Percentiles rank a stretch among this genome's conserved stretches.
Conservation (phyloP, 2,329 filamentous ascomycete species). For the Trichoderma aggressivum region DNA sequence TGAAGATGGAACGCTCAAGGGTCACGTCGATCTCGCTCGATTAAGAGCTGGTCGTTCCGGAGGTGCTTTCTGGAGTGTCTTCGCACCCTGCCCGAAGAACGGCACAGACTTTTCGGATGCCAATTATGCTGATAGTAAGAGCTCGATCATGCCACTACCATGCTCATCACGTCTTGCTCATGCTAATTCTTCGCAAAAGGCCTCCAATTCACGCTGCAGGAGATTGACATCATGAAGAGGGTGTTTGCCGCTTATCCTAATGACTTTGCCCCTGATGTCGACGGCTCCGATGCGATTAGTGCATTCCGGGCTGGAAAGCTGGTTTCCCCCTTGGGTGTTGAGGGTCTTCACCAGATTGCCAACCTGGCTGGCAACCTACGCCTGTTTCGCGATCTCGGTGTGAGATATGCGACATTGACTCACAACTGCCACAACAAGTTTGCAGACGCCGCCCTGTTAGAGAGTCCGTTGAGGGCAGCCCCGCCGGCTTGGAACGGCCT, state of each 20-base stretch:
- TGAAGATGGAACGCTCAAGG: slow-evolving; percentile 61
- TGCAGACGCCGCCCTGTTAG: slow-evolving; percentile 74
- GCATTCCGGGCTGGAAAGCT: slow-evolving; percentile 61
- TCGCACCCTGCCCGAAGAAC: slow-evolving; percentile 69
- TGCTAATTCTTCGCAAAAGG: slow-evolving; percentile 33
- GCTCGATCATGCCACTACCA: neutral
- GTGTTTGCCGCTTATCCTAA: slow-evolving; percentile 62
- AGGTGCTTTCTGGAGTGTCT: slow-evolving; percentile 94
- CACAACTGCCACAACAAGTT: slow-evolving; percentile 93
- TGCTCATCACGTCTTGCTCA: neutral
- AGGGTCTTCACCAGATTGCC: slow-evolving; percentile 91
- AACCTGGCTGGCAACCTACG: slow-evolving; percentile 76
- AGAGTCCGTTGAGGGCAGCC: slow-evolving; percentile 49
- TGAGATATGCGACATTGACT: slow-evolving; percentile 83
- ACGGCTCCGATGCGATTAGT: slow-evolving; percentile 58
- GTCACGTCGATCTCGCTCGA: slow-evolving; percentile 77
- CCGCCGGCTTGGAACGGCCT: slow-evolving; percentile 68
- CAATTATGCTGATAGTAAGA: slow-evolving; percentile 63
- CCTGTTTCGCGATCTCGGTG: slow-evolving; percentile 71
- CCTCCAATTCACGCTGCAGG: slow-evolving; percentile 66
- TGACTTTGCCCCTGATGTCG: slow-evolving; percentile 63
- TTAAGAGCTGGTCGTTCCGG: slow-evolving; percentile 69
- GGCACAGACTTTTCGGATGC: slow-evolving; percentile 69
- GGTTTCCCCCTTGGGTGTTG: slow-evolving; percentile 75
- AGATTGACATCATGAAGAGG: slow-evolving; percentile 70